These are phyloP conservation scores for Thecaphora thlaspeos DNA, from an alignment of 1,284 basidiomycete species.

Conservation along the genomic window DNA sequence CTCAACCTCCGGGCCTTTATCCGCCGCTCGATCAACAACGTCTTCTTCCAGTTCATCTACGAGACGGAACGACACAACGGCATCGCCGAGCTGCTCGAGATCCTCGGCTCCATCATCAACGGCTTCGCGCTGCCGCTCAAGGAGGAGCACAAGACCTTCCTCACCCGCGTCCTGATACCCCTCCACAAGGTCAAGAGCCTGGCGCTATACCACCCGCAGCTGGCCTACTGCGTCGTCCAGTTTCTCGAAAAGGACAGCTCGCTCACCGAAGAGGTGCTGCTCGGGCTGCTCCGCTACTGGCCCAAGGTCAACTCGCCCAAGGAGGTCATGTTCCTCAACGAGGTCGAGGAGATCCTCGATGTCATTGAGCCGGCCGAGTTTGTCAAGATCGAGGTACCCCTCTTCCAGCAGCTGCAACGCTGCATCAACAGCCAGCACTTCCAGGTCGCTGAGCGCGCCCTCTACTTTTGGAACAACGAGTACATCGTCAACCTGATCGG, in stretches of 20 bases:
- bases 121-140: constrained; percentile 97
- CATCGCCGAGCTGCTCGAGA: constrained; percentile 96
- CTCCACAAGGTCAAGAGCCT: constrained; percentile 97
- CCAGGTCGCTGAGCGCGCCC: constrained; percentile 65
- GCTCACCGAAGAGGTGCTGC: constrained; percentile 91
- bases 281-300: constrained; percentile 94
- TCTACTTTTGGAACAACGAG: constrained; percentile 73
- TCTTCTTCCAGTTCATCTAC: constrained; percentile 99
- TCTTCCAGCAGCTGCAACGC: constrained; percentile 91
- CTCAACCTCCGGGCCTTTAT: constrained; percentile 98
- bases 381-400: constrained; percentile 87
- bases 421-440: constrained; percentile 99
- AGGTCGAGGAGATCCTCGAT: constrained; percentile 98
- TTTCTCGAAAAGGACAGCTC: constrained; percentile 94
- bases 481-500: constrained; percentile 99
- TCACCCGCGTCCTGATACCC: constrained; percentile 92
- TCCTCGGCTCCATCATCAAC: constrained; percentile 99
- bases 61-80: constrained; percentile 99
- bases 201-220: constrained; percentile 94
- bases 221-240: constrained; percentile 98
- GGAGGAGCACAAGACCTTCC: constrained; percentile 98
- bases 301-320: constrained; percentile 99
- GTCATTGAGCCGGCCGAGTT: constrained; percentile 97
- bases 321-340: constrained; percentile 99
- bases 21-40: constrained; percentile 97